Conservation (phyloP, 768 basidiomycete species). For the Termitomyces sp. region DNA sequence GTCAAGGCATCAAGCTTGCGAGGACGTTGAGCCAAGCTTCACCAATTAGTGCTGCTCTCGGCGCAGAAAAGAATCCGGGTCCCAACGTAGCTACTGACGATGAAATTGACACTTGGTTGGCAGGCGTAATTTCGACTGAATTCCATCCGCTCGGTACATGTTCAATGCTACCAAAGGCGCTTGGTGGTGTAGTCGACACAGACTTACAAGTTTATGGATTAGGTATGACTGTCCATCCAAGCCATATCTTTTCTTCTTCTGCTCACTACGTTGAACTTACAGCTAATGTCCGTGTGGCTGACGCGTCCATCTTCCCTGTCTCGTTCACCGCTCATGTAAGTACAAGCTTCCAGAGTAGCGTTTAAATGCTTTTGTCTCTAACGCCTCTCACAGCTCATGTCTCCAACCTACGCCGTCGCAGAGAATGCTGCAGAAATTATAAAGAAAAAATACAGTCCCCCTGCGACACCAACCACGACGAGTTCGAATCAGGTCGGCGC, state of each 20-base stretch:
- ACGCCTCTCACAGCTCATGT: slow-evolving; percentile 1
- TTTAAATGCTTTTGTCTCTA: background rate
- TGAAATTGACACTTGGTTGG: slow-evolving; percentile 51
- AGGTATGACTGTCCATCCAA: slow-evolving; percentile 17
- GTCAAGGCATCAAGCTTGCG: slow-evolving; percentile 61
- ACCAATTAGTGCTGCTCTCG: slow-evolving; percentile 42
- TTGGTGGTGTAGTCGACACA: slow-evolving; percentile 56
- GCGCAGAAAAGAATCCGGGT: slow-evolving; percentile 47
- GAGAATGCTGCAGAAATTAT: slow-evolving; percentile 9
- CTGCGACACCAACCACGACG: background rate
- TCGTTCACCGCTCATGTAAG: slow-evolving; percentile 20
- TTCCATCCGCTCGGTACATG: slow-evolving; percentile 57
- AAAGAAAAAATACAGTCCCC: background rate
- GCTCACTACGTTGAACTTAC: background rate
- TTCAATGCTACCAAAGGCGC: slow-evolving; percentile 49
- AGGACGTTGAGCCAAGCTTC: slow-evolving; percentile 46
- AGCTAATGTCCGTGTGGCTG: slow-evolving; percentile 41
- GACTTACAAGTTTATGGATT: slow-evolving; percentile 53
- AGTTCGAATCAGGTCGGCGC: background rate
- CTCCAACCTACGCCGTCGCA: slow-evolving; percentile 10
- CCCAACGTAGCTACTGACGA: slow-evolving; percentile 45
- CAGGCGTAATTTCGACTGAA: slow-evolving; percentile 40
- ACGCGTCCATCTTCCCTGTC: slow-evolving; percentile 21
- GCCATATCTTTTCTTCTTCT: background rate
- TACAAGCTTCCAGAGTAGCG: background rate